Conservation (phyloP, 306 rosid species). For the Herpetospermum pedunculosum region DNA sequence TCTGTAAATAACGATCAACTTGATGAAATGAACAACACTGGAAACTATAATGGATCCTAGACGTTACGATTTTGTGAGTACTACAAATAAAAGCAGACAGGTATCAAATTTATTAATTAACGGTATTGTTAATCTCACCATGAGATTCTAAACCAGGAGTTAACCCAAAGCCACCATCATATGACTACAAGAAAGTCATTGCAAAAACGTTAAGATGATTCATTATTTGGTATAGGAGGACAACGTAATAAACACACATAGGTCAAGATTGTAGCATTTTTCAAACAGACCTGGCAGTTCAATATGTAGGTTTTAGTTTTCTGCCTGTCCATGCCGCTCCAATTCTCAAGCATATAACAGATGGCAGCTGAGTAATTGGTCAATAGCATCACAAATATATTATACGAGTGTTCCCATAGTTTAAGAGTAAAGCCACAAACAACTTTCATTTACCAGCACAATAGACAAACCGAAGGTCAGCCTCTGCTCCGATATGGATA, state of each 20-base stretch:
- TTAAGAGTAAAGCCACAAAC: neutral
- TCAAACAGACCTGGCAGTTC: constrained; percentile 67
- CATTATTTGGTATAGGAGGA: neutral
- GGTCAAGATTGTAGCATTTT: neutral
- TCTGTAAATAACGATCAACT: constrained; percentile 24
- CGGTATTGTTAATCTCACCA: constrained; percentile 40
- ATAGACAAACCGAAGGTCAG: constrained; percentile 76
- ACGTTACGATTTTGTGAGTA: neutral
- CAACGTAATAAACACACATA: neutral
- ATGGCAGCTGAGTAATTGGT: constrained; percentile 58
- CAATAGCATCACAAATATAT: constrained; percentile 16
- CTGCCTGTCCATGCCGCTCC: constrained; percentile 96
- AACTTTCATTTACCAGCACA: constrained; percentile 67
- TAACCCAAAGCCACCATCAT: constrained; percentile 96
- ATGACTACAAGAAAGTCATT: constrained; percentile 47
- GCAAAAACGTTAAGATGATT: neutral
- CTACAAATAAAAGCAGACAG: neutral
- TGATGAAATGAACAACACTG: neutral
- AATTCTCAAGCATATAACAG: constrained; percentile 65
- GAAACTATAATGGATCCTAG: neutral
- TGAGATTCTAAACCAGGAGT: constrained; percentile 94
- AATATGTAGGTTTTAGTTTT: constrained; percentile 69
- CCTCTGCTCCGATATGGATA: constrained; percentile 70
- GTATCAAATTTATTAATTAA: neutral
- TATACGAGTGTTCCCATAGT: constrained; percentile 3